phyloP scores from a whole-genome alignment of 257 asterid species.

The Nicotiana otophora region DNA sequence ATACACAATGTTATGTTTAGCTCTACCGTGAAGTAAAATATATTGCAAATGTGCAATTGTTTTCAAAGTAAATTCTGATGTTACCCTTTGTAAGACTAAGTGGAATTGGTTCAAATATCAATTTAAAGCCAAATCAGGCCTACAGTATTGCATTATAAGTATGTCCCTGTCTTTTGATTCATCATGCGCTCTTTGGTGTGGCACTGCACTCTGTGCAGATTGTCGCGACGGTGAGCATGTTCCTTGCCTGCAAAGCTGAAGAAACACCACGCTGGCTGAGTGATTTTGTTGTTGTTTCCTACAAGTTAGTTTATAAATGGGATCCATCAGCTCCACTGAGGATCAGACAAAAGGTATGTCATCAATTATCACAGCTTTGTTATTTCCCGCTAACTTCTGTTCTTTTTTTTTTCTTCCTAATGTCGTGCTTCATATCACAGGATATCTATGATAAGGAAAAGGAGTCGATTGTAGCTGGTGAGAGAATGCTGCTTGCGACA shows the following conservation, averaged over 20 bases:
- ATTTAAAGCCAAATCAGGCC: background rate
- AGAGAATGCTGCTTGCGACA: slow-evolving; percentile 46
- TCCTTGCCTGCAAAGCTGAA: slow-evolving; percentile 55
- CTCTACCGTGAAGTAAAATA: background rate
- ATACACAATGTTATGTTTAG: background rate
- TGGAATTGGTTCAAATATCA: background rate
- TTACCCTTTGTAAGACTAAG: background rate
- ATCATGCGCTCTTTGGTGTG: slow-evolving; percentile 15
- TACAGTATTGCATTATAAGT: background rate
- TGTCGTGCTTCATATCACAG: slow-evolving; percentile 23
- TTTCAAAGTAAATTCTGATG: background rate
- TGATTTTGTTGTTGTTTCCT: slow-evolving; percentile 38
- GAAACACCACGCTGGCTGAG: slow-evolving; percentile 59
- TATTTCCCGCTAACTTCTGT: background rate
- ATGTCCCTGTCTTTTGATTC: slow-evolving; percentile 6
- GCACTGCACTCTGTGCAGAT: slow-evolving; percentile 34
- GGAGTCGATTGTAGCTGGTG: slow-evolving; percentile 36
- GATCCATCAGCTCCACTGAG: slow-evolving; percentile 51
- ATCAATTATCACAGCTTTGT: background rate
- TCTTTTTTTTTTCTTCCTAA: background rate
- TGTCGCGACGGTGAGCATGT: slow-evolving; percentile 48
- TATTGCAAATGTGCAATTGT: background rate
- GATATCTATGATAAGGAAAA: slow-evolving; percentile 51
- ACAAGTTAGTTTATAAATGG: slow-evolving; percentile 43
- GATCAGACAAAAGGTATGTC: slow-evolving; percentile 45